These are phyloP conservation scores for Xerocomus minutiporus DNA, from an alignment of 1,284 basidiomycete species.

Conservation along the genomic window DNA sequence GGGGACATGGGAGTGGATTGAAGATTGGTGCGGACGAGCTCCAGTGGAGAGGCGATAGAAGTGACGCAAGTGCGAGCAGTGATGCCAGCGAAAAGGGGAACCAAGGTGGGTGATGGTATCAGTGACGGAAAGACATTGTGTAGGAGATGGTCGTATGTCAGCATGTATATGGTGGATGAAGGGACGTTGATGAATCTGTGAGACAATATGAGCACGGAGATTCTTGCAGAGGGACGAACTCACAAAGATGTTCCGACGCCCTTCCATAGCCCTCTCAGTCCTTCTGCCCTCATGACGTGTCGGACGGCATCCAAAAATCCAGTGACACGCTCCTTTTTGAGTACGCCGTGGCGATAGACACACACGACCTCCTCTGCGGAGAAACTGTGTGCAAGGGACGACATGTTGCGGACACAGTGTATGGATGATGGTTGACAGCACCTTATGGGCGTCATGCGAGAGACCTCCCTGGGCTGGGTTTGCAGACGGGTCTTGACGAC, in stretches of 20 bases:
- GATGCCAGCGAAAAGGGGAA: conserved; percentile 81
- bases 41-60: conserved; percentile 82
- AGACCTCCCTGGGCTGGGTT: conserved; percentile 62
- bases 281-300: conserved; percentile 75
- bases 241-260: conserved; percentile 84
- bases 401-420: conserved; percentile 72
- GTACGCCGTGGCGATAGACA: conserved; percentile 69
- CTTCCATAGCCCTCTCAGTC: conserved; percentile 81
- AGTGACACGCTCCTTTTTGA: conserved; percentile 65
- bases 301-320: conserved; percentile 80
- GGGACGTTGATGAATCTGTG: conserved; percentile 86
- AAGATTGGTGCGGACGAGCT: conserved; percentile 90
- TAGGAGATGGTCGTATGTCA: conserved; percentile 90
- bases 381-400: conserved; percentile 55
- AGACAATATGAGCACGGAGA: conserved; percentile 18
- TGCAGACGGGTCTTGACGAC: conserved; percentile 92
- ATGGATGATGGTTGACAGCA: conserved; percentile 66
- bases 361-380: conserved; percentile 64
- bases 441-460: conserved; percentile 45
- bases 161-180: conserved; percentile 91
- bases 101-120: conserved; percentile 51
- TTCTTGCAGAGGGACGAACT: conserved; percentile 29
- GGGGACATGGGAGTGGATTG: conserved; percentile 79
- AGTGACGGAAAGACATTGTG: conserved; percentile 56
- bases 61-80: conserved; percentile 79